These are phyloP conservation scores for Citrus reticulata DNA, from an alignment of 345 rosid species.

Conservation along the genomic window DNA sequence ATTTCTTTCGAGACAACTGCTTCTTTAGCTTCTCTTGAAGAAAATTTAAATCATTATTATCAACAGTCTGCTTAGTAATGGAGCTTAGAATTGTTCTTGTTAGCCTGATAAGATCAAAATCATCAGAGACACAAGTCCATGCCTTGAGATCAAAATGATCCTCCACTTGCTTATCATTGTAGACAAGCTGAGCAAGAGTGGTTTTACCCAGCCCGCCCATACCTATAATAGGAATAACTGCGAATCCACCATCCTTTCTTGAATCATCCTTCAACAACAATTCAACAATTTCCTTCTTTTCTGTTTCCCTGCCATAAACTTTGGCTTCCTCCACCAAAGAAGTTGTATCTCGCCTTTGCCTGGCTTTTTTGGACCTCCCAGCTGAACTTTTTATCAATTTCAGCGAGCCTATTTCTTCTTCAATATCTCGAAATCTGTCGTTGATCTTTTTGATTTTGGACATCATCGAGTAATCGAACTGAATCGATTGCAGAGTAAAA, in stretches of 20 bases:
- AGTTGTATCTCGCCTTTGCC: background rate
- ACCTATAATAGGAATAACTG: constrained; percentile 17
- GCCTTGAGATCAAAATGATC: constrained; percentile 2
- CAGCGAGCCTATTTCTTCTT: background rate
- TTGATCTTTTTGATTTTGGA: background rate
- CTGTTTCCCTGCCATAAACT: constrained; percentile 21
- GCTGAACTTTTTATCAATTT: background rate
- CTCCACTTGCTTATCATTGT: background rate
- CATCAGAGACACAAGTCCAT: constrained; percentile 14
- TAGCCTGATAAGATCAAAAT: background rate
- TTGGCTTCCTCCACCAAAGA: constrained; percentile 12
- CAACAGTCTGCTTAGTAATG: fast-evolving
- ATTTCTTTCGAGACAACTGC: background rate
- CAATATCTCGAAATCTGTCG: background rate
- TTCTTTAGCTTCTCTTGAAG: constrained; percentile 1
- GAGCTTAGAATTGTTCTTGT: background rate
- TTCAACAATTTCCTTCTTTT: background rate
- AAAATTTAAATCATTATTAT: background rate
- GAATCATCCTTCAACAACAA: background rate
- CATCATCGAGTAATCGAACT: background rate
- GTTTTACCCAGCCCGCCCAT: constrained; percentile 26
- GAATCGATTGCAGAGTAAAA: background rate
- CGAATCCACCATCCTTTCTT: background rate
- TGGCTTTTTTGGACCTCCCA: background rate
- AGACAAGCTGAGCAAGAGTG: constrained; percentile 18